Evolutionary conservation across 2,329 filamentous ascomycete species (phyloP), one percentile per base, ranked within the genome.

Genomic region (Pseudogymnoascus sp.): DNA sequence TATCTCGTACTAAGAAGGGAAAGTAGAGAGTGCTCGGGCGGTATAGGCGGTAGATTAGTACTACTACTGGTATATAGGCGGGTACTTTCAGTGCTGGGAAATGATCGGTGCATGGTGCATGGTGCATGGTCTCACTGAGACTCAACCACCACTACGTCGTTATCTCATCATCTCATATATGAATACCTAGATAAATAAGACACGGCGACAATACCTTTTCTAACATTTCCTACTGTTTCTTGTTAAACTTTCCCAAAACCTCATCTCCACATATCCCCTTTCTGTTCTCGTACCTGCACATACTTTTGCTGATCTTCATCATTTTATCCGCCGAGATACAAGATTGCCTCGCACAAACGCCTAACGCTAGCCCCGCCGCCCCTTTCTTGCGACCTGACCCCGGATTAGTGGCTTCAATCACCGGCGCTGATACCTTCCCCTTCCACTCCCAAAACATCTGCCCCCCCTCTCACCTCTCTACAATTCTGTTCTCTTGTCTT

Each of bases 401-500:
- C 48, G 48, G 48, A 55, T 55, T 55, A 55, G 48, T 55, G 48
- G 48, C 48, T 55, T 55, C 48, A 55, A 55, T 55, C 48, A 55
- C 29, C 48, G 48, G 13, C 48, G 48, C 48, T 55, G 48, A 55
- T 55, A 35, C 48, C 29, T 55, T 55, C 48, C 48, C 48, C 48
- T 55, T 55, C 48, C 29, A 55, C 58, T 27, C 33, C 33, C 33
- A 33, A 55, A 61, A 51, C 42, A 61, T 9, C 38, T 31, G n/a
- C 25, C 31, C 25, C 38, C 33, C 58, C 58, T 15, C 42, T 62
- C 61, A 31, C 12, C 42, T 62, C 61, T 38, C 12, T 60, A 39
- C 13, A 29, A 59, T 51, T 60, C 59, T 61, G 33, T 27, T 55
- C 17, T 33, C 48, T 55, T 5, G 48, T 55, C 29, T 15, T 35